These are phyloP conservation scores for Coemansia sp. DNA, from an alignment of 371 early-diverging fungal genomes.

Conservation along the genomic window DNA sequence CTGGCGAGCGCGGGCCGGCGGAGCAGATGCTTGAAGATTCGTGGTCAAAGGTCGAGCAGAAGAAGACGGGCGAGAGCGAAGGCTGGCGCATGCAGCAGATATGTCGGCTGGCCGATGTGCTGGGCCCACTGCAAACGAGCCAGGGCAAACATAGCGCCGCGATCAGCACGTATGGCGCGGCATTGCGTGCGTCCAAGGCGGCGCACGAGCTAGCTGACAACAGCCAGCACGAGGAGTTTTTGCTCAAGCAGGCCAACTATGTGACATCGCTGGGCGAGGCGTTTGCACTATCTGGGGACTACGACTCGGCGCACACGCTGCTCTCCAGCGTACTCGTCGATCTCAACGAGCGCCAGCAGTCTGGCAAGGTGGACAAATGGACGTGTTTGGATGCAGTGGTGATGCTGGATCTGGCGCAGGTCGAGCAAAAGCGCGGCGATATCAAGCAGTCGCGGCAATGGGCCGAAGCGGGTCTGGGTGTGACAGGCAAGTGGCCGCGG, in stretches of 20 bases:
- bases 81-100: conserved; percentile 19
- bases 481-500: not conserved
- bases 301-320: conserved; percentile 16
- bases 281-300: conserved; percentile 38
- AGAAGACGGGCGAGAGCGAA: not conserved
- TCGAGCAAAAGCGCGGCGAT: conserved; percentile 4
- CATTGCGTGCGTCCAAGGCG: conserved; percentile 21
- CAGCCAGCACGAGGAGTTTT: not conserved
- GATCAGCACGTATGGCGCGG: conserved; percentile 16
- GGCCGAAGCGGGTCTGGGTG: conserved; percentile 17
- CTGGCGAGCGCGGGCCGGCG: conserved; percentile 35
- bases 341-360: conserved; percentile 13
- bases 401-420: conserved; percentile 44
- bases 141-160: conserved; percentile 1
- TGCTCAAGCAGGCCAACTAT: conserved; percentile 20
- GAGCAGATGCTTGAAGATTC: conserved; percentile 16
- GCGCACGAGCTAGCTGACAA: not conserved
- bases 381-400: conserved; percentile 46
- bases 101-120: conserved; percentile 15
- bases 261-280: conserved; percentile 40
- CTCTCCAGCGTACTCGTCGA: conserved; percentile 31
- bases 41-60: conserved; percentile 15
- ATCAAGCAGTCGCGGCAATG: conserved; percentile 12
- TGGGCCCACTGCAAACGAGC: conserved; percentile 25
- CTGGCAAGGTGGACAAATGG: conserved; percentile 17